Base-by-base conservation (phyloP, 2,329 filamentous ascomycete species). In the Fusarium irregulare region DNA sequence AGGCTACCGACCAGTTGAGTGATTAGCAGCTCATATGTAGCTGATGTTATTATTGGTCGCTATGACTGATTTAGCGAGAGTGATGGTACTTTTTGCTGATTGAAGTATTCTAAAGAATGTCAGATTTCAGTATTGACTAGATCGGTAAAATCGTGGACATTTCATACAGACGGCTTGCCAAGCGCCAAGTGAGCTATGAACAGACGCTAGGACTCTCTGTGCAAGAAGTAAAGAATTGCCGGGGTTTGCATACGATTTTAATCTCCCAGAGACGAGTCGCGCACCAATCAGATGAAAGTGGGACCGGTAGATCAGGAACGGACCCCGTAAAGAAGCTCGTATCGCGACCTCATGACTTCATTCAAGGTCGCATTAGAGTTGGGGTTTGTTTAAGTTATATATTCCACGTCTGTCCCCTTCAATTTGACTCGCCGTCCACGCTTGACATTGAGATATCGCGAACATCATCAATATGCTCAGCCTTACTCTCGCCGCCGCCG, bases 331-430 rank as follows among this genome's bases (percentile, higher is more conserved):
- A 20, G 9, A 20, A 25, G 7, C 32, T 51, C 48, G 48, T 51
- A 51, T 51, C 54, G 23, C 3, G 55, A 23, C 28, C 44, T 14
- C 27, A 60, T 61, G 59, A 45, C 45, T 60, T 45, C 16, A 32
- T 16, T 5, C 18, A 18, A 4, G 3, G 41, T 48, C 20, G 13
- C 20, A 25, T 46, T 18, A n/a, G 14, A 21, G 16, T 9, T 16
- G 11, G 28, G 7, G 6, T 14, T 9, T 4, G 3, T 16, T 9
- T 7, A 6, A 18, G 5, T 21, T 60, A 45, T 21, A 45, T 60
- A 57, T 40, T 30, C 28, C 11, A 32, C 2, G 12, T 20, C 8
- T 1, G 13, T 20, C 27, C 16, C 10, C 11, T 16, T 37, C 11
- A 14, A 27, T 9, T 3, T 12, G n/a, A 25, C 18, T 40, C 6